Evolutionary conservation across 352 stramenopile species (phyloP).

Genomic region (Phytophthora parvispora): DNA sequence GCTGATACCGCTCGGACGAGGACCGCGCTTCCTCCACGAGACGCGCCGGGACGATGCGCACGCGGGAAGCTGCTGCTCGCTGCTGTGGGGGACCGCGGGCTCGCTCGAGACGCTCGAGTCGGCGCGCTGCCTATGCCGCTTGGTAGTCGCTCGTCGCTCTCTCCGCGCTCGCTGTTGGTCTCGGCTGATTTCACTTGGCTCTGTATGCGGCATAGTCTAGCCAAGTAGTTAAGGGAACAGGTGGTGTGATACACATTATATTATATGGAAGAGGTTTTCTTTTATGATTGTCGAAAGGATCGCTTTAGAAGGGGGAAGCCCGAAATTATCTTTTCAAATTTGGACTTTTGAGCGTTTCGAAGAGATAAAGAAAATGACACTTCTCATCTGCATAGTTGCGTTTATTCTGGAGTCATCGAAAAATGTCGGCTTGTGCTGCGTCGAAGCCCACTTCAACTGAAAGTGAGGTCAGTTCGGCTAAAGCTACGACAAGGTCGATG

Average conservation of each 20-base stretch:
- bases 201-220: slow-evolving; percentile 1
- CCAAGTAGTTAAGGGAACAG: not conserved
- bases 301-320: too few species aligned
- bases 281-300: too few species aligned
- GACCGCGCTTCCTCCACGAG: slow-evolving; percentile 14
- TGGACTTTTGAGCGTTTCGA: too few species aligned
- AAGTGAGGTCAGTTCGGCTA: too few species aligned
- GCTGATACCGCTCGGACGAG: slow-evolving; percentile 24
- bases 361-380: too few species aligned
- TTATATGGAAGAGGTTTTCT: not conserved
- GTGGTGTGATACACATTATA: too few species aligned
- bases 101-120: slow-evolving; percentile 40
- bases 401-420: not conserved
- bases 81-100: slow-evolving; percentile 19
- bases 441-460: not conserved
- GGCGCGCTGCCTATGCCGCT: slow-evolving; percentile 35
- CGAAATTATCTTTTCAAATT: too few species aligned
- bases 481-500: not conserved
- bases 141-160: slow-evolving; percentile 41
- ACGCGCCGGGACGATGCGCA: slow-evolving; percentile 20
- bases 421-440: not conserved
- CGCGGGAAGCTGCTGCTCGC: slow-evolving; percentile 12
- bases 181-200: slow-evolving; percentile 36
- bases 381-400: not conserved
- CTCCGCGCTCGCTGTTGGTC: slow-evolving; percentile 39